phyloP scores from a whole-genome alignment of 2,329 filamentous ascomycete genomes.

The Pseudohalonectria lignicola region DNA sequence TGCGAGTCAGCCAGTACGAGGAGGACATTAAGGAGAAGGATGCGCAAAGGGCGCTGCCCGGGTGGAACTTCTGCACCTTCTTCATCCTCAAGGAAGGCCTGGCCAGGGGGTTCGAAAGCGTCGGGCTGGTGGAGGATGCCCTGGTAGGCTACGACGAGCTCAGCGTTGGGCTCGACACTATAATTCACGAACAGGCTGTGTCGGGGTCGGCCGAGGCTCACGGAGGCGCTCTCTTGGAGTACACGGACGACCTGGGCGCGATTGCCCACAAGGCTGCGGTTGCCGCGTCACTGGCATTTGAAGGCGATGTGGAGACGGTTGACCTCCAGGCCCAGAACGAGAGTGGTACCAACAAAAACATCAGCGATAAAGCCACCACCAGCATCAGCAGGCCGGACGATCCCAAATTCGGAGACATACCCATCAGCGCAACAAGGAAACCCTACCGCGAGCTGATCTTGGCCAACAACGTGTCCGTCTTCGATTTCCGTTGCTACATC shows the following conservation, averaged over 20 bases:
- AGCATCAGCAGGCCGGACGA: neutral
- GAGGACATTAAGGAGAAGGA: slow-evolving; percentile 95
- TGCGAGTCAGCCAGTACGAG: slow-evolving; percentile 86
- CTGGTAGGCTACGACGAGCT: slow-evolving; percentile 92
- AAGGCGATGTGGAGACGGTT: slow-evolving; percentile 30
- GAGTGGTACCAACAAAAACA: slow-evolving; percentile 18
- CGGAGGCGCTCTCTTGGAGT: slow-evolving; percentile 59
- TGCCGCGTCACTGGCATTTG: slow-evolving; percentile 15
- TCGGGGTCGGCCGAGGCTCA: slow-evolving; percentile 51
- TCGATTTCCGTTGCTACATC: slow-evolving; percentile 90
- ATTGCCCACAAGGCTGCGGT: slow-evolving; percentile 40
- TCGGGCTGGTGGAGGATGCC: slow-evolving; percentile 91
- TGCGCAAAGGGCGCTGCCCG: slow-evolving; percentile 71
- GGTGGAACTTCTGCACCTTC: slow-evolving; percentile 99
- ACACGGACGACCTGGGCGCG: slow-evolving; percentile 62
- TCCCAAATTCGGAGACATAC: slow-evolving; percentile 39
- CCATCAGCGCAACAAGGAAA: slow-evolving; percentile 57
- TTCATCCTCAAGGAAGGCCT: slow-evolving; percentile 96
- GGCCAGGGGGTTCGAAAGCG: slow-evolving; percentile 88
- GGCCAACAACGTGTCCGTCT: slow-evolving; percentile 88
- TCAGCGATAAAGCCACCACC: neutral
- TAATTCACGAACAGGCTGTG: slow-evolving; percentile 62
- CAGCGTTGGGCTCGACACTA: slow-evolving; percentile 71
- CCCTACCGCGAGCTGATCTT: slow-evolving; percentile 86
- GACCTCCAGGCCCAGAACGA: slow-evolving; percentile 31